Evolutionary conservation across 129 eudicot species (phyloP).

Genomic region (Flaveria sonorensis): DNA sequence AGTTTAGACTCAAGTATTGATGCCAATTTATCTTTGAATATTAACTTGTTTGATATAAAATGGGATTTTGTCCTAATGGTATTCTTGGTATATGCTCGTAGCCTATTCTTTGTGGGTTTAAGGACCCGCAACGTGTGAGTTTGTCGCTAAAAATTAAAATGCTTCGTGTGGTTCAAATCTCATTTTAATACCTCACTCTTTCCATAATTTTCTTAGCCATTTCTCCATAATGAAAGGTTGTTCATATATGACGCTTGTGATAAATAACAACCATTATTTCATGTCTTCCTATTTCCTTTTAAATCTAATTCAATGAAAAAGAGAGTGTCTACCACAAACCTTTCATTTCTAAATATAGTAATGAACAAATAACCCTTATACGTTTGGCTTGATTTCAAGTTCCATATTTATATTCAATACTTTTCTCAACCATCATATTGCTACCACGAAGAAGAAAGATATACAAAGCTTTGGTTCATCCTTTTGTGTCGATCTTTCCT

Average conservation of each 20-base stretch:
- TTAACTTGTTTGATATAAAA: too few relatives aligned
- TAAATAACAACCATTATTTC: conserved; percentile 11
- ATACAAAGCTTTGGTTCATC: background rate
- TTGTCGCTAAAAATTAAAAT: too few relatives aligned
- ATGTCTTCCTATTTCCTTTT: background rate
- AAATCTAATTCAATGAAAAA: background rate
- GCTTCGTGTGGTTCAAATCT: too few relatives aligned
- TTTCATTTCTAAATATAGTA: conserved; percentile 29
- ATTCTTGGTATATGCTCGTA: too few relatives aligned
- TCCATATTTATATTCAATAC: background rate
- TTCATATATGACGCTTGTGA: background rate
- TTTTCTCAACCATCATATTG: conserved; percentile 6
- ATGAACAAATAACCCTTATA: conserved; percentile 4
- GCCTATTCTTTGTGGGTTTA: too few relatives aligned
- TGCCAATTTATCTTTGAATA: too few relatives aligned
- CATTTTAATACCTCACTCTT: background rate
- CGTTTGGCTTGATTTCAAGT: conserved; percentile 13
- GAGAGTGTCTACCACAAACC: conserved; percentile 20
- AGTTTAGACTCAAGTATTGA: too few relatives aligned
- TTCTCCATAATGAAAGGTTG: background rate
- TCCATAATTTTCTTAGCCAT: background rate
- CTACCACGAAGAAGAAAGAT: conserved; percentile 2
- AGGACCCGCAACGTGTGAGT: too few relatives aligned
- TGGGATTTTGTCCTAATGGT: too few relatives aligned
- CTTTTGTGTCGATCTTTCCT: background rate